Evolutionary conservation across 345 rosid species (phyloP).

Genomic region (Toxicodendron radicans): DNA sequence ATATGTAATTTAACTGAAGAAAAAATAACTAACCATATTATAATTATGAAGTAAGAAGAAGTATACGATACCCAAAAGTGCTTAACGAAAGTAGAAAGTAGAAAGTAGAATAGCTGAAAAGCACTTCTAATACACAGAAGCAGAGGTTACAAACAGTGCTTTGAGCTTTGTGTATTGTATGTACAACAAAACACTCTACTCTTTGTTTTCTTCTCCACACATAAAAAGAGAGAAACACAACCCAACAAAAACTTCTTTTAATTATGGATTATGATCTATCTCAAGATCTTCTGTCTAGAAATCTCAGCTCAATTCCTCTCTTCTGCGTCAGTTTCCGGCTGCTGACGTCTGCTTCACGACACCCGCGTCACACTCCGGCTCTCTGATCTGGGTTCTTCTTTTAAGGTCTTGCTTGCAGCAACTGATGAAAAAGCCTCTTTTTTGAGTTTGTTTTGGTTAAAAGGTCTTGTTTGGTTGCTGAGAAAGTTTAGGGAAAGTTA

Average conservation of each 20-base stretch:
- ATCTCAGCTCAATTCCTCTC: constrained; percentile 30
- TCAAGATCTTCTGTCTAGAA: constrained; percentile 21
- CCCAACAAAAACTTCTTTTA: constrained; percentile 2
- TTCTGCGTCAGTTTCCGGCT: constrained; percentile 30
- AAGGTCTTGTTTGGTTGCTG: constrained; percentile 11
- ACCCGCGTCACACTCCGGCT: constrained; percentile 16
- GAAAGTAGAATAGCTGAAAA: not conserved
- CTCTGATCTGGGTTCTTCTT: constrained; percentile 24
- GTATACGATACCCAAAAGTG: not conserved
- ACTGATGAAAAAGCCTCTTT: not conserved
- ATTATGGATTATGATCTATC: constrained; percentile 42
- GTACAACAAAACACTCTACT: not conserved
- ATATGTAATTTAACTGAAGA: not conserved
- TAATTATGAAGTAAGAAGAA: not conserved
- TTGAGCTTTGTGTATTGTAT: not conserved
- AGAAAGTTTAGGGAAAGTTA: constrained; percentile 4
- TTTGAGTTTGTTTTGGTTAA: not conserved
- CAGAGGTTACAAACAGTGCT: not conserved
- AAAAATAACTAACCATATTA: not conserved
- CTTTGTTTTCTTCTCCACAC: constrained; percentile 34
- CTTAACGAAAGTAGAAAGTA: not conserved
- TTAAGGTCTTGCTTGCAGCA: not conserved
- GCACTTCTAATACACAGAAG: not conserved
- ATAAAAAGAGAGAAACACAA: constrained; percentile 19
- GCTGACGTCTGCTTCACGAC: constrained; percentile 33